These are phyloP conservation scores for Furcasterigmium furcatum DNA, from an alignment of 2,329 filamentous ascomycete genomes.

Conservation along the genomic window DNA sequence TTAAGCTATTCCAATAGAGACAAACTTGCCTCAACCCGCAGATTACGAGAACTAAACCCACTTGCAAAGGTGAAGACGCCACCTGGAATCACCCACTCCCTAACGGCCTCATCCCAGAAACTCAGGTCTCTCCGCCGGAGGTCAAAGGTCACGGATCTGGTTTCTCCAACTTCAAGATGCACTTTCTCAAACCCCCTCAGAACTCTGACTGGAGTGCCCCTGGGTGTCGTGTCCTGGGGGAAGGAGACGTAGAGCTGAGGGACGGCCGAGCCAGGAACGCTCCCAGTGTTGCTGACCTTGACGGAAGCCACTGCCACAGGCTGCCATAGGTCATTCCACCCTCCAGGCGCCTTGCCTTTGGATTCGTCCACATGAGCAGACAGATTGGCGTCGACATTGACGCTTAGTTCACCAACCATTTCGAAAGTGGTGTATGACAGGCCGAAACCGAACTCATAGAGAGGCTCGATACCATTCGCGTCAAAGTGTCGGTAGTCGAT, in stretches of 20 bases:
- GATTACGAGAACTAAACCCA: slow-evolving; percentile 3
- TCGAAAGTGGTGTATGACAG: slow-evolving; percentile 52
- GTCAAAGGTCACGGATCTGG: slow-evolving; percentile 40
- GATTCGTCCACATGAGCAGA: not conserved
- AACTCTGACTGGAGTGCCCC: slow-evolving; percentile 51
- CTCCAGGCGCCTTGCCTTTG: slow-evolving; percentile 32
- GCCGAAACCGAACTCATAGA: slow-evolving; percentile 53
- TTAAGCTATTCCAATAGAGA: too few relatives aligned
- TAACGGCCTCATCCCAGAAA: slow-evolving; percentile 57
- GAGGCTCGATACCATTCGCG: slow-evolving; percentile 41
- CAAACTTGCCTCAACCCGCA: slow-evolving; percentile 1
- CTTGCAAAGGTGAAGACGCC: slow-evolving; percentile 16
- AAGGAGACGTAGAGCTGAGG: slow-evolving; percentile 59
- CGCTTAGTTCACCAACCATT: not conserved
- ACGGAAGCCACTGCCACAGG: slow-evolving; percentile 53
- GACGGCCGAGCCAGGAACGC: slow-evolving; percentile 44
- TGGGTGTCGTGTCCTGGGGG: slow-evolving; percentile 35
- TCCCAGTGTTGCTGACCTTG: slow-evolving; percentile 61
- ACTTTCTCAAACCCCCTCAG: slow-evolving; percentile 63
- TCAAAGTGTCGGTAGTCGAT: slow-evolving; percentile 55
- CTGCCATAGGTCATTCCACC: slow-evolving; percentile 56
- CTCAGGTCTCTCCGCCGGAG: slow-evolving; percentile 60
- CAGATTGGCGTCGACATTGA: not conserved
- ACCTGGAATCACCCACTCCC: slow-evolving; percentile 52
- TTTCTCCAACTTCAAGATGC: slow-evolving; percentile 40